Percentiles rank a stretch among this genome's conserved stretches.
These are phyloP conservation scores for Nicotiana tomentosiformis DNA, from an alignment of 257 asterid genomes.

Conservation along the genomic window DNA sequence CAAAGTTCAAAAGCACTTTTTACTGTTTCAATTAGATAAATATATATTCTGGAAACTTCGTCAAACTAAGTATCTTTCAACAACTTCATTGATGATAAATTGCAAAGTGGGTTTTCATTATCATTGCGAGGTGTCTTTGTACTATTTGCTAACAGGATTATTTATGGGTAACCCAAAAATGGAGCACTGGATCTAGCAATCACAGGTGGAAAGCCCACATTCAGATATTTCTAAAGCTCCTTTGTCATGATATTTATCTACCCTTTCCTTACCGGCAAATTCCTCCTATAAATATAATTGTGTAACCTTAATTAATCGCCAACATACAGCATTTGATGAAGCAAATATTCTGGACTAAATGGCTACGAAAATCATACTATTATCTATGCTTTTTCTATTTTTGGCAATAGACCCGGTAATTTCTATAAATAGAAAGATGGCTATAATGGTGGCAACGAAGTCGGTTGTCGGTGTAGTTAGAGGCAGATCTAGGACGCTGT, in stretches of 20 bases:
- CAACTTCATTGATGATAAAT: neutral
- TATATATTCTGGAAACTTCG: too few relatives aligned
- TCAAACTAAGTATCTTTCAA: too few relatives aligned
- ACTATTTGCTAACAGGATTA: neutral
- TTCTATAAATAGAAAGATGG: constrained; percentile 12
- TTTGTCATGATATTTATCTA: neutral
- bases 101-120: neutral
- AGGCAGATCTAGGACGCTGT: neutral
- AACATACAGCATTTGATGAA: neutral
- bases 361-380: constrained; percentile 3
- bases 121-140: neutral
- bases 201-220: neutral
- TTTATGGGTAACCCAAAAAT: neutral
- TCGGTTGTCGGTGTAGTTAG: neutral
- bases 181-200: neutral
- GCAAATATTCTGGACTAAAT: neutral
- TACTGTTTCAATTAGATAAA: too few relatives aligned
- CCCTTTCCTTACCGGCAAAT: neutral
- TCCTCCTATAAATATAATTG: neutral
- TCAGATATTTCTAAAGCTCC: neutral
- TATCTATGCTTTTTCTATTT: constrained; percentile 1
- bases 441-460: neutral
- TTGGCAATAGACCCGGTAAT: neutral
- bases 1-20: too few relatives aligned
- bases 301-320: neutral